Percentiles rank a stretch among this genome's conserved stretches.
phyloP scores from a whole-genome alignment of 2,329 filamentous ascomycete genomes.

The Fusarium graminum region DNA sequence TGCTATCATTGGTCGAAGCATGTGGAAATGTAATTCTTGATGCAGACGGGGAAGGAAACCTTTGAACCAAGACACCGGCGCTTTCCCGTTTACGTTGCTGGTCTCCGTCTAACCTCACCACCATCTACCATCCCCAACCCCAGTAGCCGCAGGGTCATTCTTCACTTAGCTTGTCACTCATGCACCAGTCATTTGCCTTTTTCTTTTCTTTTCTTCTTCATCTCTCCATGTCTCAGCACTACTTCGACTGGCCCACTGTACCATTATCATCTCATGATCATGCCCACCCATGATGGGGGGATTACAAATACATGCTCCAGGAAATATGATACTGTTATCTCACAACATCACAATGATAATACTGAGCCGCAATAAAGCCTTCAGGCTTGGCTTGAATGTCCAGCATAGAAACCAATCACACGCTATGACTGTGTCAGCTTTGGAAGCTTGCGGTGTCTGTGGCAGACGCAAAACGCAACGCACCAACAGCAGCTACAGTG shows the following conservation, averaged over 20 bases:
- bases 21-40: constrained; percentile 12
- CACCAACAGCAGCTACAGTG: constrained; percentile 26
- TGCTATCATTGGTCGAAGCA: constrained; percentile 29
- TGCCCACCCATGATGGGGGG: constrained; percentile 25
- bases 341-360: constrained; percentile 5
- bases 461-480: constrained; percentile 31
- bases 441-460: constrained; percentile 30
- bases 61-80: constrained; percentile 34
- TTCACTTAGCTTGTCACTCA: constrained; percentile 15
- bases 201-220: constrained; percentile 7
- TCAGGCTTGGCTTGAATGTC: constrained; percentile 10
- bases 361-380: constrained; percentile 3
- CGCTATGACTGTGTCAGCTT: constrained; percentile 20
- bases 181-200: constrained; percentile 25
- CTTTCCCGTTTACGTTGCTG: constrained; percentile 34
- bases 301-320: constrained; percentile 37
- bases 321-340: background rate
- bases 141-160: constrained; percentile 16
- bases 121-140: constrained; percentile 1
- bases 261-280: constrained; percentile 21
- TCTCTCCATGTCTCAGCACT: constrained; percentile 23
- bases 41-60: constrained; percentile 22
- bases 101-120: constrained; percentile 31
- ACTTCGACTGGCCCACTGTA: constrained; percentile 33
- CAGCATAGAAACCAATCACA: constrained; percentile 32